Base-by-base conservation (phyloP, 257 asterid species). In the Fraxinus pennsylvanica region DNA sequence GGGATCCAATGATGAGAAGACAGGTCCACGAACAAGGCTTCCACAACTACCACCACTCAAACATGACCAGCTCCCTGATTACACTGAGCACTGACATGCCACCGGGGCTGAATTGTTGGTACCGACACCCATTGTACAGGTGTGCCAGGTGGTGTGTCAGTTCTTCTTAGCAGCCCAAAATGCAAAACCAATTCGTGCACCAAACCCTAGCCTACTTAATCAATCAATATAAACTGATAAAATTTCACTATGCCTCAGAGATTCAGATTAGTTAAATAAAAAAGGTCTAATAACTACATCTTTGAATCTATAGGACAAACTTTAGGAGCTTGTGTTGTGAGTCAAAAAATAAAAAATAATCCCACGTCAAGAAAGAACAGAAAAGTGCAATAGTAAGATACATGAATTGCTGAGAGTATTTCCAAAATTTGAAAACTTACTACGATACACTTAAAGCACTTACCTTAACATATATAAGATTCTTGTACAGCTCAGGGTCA, bases 391-490 rank as follows among this genome's bases (percentile, higher is more conserved):
- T 19, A 59, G 32, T 59, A 73, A 35, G 67, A 68, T 41, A 72
- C 73, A 39, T 30, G 61, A 78, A 57, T 75, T 22, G 52, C 27
- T 38, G 74, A 76, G 43, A 54, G 25, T 59, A 43, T 81, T 74
- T 50, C 47, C 36, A 63, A 66, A 50, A 68, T 79, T 41, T 57
- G 33, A 73, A 74, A 76, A 75, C 78, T 78, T 68, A 47, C 63
- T 72, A 36, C 9, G 43, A 25, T 27, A 50, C 79, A 72, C 63
- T 38, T 76, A 50, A 76, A 83, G 82, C 65, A 76, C 76, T 89
- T 89, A 95, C 99, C 98, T 95, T 95, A 78, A 95, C 93, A 79
- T 91, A 93, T 88, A 89, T 91, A 84, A 95, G 96, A 86, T 90
- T 91, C 91, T 83, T 87, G 88, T 93, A 89, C 38, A 95, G 91